A percentile compares a stretch with the other conserved stretches of the same genome.
Evolutionary conservation across 192 early-diverging fungal genomes (phyloP).

Genomic region (Mortierella hygrophila): DNA sequence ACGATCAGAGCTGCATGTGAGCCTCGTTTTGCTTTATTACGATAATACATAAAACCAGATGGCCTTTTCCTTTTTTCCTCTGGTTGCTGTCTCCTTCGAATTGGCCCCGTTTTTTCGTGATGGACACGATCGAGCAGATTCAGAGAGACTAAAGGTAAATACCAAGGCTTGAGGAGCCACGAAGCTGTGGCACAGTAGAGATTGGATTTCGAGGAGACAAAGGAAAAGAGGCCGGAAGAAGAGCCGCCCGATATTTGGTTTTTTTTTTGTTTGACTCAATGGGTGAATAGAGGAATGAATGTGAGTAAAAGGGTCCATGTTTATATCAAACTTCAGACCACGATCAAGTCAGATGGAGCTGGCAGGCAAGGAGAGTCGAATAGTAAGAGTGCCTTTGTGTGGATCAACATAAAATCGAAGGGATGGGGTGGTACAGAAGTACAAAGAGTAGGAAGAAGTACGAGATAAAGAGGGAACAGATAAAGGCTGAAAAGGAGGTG

Average conservation of each 20-base stretch:
- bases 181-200: neutral
- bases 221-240: too few species aligned
- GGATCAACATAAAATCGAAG: neutral
- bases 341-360: neutral
- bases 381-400: neutral
- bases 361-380: neutral
- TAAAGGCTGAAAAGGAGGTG: neutral
- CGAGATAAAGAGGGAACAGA: neutral
- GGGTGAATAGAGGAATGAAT: neutral
- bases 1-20: constrained; percentile 1
- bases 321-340: neutral
- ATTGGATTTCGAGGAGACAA: constrained; percentile 5
- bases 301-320: neutral
- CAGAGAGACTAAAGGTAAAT: neutral
- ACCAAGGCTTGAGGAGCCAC: neutral
- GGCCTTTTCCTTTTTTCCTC: neutral
- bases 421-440: neutral
- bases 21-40: neutral
- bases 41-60: neutral
- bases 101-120: neutral
- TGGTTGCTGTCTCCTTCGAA: neutral
- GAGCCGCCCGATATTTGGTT: too few species aligned
- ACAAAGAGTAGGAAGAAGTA: too few species aligned
- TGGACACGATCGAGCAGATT: neutral
- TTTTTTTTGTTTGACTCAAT: too few species aligned